phyloP scores from a whole-genome alignment of 1,139 yeast genomes.

The Taiozyma sp. region DNA sequence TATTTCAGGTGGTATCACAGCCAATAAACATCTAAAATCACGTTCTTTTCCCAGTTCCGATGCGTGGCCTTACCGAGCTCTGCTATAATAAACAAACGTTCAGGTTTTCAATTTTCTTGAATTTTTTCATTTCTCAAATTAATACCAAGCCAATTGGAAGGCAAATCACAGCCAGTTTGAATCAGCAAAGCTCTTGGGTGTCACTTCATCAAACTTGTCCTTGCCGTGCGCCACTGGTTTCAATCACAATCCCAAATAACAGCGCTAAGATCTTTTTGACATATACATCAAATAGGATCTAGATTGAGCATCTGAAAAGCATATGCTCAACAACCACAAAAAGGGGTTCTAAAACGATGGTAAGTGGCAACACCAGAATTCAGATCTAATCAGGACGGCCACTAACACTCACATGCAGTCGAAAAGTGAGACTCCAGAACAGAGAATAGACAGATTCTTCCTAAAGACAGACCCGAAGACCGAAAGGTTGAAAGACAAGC shows the following conservation, averaged over 20 bases:
- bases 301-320: neutral
- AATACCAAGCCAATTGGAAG: neutral
- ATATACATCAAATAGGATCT: neutral
- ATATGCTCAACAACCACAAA: neutral
- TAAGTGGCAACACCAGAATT: neutral
- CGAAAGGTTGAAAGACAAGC: slow-evolving; percentile 52
- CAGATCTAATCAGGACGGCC: neutral
- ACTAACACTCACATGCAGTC: neutral
- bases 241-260: neutral
- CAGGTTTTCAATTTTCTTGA: neutral
- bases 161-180: neutral
- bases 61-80: neutral
- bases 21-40: neutral
- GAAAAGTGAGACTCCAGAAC: slow-evolving; percentile 27
- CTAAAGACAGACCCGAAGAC: slow-evolving; percentile 45
- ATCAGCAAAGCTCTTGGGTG: neutral
- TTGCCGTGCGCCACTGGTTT: neutral
- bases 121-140: neutral
- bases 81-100: neutral
- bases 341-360: neutral
- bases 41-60: neutral
- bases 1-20: too few relatives aligned
- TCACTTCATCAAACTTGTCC: neutral
- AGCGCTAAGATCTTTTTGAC: neutral
- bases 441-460: slow-evolving; percentile 43